Base-by-base conservation (phyloP, 2,329 filamentous ascomycete species). In the Zymoseptoria tritici region DNA sequence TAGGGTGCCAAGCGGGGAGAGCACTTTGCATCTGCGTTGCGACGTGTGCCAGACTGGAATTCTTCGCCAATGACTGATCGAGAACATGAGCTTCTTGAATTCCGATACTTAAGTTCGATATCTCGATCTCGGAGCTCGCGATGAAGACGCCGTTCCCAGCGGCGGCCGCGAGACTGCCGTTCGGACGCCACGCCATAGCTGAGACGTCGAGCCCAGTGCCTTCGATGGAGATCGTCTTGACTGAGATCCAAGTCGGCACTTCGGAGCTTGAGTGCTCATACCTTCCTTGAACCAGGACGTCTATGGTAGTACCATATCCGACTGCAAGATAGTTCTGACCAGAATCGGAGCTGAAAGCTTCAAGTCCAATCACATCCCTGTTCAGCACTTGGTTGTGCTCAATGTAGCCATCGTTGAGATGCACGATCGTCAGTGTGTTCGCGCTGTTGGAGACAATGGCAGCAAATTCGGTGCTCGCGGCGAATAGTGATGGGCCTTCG, bases 91-190 rank as follows among this genome's bases (percentile, higher is more conserved):
- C 53, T n/a, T 68, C 62, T 42, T 52, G 58, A 9, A 65, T 46
- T 16, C 71, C 63, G 6, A 52, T 31, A 19, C 87, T 79, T 9
- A 89, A 75, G 8, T 83, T 80, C 60, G 85, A 82, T 0, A 82
- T 81, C 58, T 87, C 82, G 22, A 96, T 84, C n/a, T 84, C 80
- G 61, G 92, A 85, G 67, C 90, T 89, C 70, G 92, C 87, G 6
- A 96, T 81, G 72, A 96, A 92, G 11, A 99, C 79, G 71, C 97
- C 92, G 70, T 96, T 96, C 0, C 94, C 94, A 7, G 91, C 86
- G 0, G 91, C 92, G 58, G 97, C 86, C 5, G 96, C 87, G 11
- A 99, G 81, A 68, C 92, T 86, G 0, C 92, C 93, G 68, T 89
- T 87, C 26, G 86, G 85, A 11, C 97, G 78, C 94, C 94, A 99